Percentiles rank a stretch among this genome's conserved stretches.
Conservation (phyloP, 108 stramenopile species). For the Seminavis robusta region DNA sequence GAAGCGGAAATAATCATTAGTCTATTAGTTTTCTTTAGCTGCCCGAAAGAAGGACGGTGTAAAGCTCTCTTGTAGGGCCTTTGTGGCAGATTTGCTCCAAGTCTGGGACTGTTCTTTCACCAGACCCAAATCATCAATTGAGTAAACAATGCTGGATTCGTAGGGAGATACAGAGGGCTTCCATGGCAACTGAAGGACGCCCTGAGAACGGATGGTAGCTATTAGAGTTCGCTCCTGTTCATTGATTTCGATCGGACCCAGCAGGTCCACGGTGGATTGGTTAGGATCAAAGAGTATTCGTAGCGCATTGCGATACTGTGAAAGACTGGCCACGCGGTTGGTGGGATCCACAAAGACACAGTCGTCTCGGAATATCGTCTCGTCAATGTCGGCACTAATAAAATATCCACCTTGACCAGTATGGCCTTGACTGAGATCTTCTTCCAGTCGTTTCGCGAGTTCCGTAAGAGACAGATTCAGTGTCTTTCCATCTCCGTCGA, state of each 20-base stretch:
- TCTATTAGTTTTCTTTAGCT: no score
- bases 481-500: constrained; percentile 16
- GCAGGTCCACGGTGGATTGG: constrained; percentile 28
- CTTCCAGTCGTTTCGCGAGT: constrained; percentile 29
- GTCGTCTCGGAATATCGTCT: constrained; percentile 51
- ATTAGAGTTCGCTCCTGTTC: neutral
- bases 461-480: constrained; percentile 22
- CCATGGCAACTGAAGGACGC: constrained; percentile 45
- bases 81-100: constrained; percentile 39
- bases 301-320: constrained; percentile 49
- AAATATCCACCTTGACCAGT: constrained; percentile 47
- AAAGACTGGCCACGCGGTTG: constrained; percentile 40
- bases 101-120: constrained; percentile 40
- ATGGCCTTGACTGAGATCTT: constrained; percentile 37
- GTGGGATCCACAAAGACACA: constrained; percentile 55
- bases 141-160: constrained; percentile 42
- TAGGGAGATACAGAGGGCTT: constrained; percentile 40
- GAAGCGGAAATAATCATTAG: no score
- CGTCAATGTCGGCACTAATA: constrained; percentile 42
- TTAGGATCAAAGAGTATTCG: constrained; percentile 46
- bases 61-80: constrained; percentile 51
- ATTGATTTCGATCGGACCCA: constrained; percentile 13
- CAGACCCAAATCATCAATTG: constrained; percentile 31
- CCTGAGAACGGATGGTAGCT: constrained; percentile 39
- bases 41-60: constrained; percentile 28